Evolutionary conservation across 192 early-diverging fungal genomes (phyloP), one percentile per base, ranked within the genome.

Genomic region (Piromyces sp.): DNA sequence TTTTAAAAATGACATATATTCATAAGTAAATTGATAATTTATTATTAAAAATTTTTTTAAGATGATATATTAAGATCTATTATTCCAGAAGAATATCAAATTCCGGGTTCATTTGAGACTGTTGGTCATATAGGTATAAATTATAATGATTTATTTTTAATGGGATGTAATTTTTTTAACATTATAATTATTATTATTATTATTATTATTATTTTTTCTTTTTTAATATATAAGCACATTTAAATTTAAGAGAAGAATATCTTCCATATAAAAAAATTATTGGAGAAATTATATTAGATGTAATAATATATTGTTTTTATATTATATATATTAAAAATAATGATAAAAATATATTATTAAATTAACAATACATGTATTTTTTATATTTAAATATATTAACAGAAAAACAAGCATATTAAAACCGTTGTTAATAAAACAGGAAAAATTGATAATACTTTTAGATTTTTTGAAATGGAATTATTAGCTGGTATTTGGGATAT

Each of bases 351-450:
- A n/a, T n/a, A n/a, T n/a, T n/a, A n/a, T n/a, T n/a, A n/a, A n/a
- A n/a, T n/a, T n/a, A n/a, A n/a, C n/a, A n/a, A n/a, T n/a, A n/a
- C n/a, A n/a, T n/a, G n/a, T n/a, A n/a, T n/a, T n/a, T n/a, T n/a
- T n/a, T n/a, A n/a, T n/a, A n/a, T n/a, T n/a, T n/a, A n/a, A 36
- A 36, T 30, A 13, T 30, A n/a, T 11, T 28, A 2, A 51, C 80
- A 94, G 93, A 99, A 99, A 91, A 94, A 95, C 84, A 90, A 91
- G 16, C 91, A 91, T 29, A 90, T 99, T 36, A 88, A 86, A 29
- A 97, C 94, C 6, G 96, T 99, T 9, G 96, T 99, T 79, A 99
- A 99, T 89, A 99, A 99, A 87, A 93, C 93, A 19, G 95, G 95
- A 83, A 90, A 88, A 31, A 99, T 99, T 51, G 96, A 99, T 86